These are phyloP conservation scores for Penicillium sp. DNA, from an alignment of 2,329 filamentous ascomycete genomes.

Conservation along the genomic window DNA sequence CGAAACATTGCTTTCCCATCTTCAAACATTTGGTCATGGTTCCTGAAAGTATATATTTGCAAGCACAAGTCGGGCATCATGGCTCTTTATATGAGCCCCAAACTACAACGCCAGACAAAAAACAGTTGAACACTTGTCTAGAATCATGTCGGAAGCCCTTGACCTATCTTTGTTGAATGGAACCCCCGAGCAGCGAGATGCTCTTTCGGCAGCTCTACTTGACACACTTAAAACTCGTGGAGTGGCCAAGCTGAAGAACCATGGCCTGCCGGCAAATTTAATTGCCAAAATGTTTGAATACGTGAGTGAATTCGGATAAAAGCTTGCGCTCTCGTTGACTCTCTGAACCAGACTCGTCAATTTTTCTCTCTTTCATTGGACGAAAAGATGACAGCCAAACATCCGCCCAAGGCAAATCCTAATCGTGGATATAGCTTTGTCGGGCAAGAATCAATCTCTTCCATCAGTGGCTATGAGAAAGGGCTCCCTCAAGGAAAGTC, in stretches of 20 bases:
- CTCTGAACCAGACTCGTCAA: constrained; percentile 8
- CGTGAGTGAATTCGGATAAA: neutral
- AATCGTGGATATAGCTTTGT: constrained; percentile 35
- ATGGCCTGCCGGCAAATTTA: constrained; percentile 16
- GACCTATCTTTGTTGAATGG: constrained; percentile 20
- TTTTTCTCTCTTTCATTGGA: constrained; percentile 30
- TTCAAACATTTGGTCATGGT: too few relatives aligned
- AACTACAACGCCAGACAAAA: neutral
- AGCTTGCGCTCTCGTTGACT: neutral
- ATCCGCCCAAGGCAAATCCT: constrained; percentile 30
- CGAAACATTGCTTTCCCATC: too few relatives aligned
- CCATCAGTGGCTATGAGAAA: constrained; percentile 27
- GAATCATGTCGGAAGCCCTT: constrained; percentile 12
- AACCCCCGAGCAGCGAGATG: constrained; percentile 12
- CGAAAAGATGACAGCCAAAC: constrained; percentile 31
- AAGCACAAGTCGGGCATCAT: too few relatives aligned
- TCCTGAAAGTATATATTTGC: too few relatives aligned
- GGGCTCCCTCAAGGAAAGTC: constrained; percentile 16
- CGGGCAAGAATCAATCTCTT: constrained; percentile 31
- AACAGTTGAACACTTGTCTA: neutral
- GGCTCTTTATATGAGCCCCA: too few relatives aligned
- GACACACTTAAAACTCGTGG: constrained; percentile 17
- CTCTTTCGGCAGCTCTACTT: constrained; percentile 11
- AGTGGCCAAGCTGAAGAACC: constrained; percentile 20
- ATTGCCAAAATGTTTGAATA: constrained; percentile 17